A percentile compares a stretch with the other conserved stretches of the same genome.
Evolutionary conservation across 2,329 filamentous ascomycete species (phyloP).

Genomic region (Drechmeria coniospora): DNA sequence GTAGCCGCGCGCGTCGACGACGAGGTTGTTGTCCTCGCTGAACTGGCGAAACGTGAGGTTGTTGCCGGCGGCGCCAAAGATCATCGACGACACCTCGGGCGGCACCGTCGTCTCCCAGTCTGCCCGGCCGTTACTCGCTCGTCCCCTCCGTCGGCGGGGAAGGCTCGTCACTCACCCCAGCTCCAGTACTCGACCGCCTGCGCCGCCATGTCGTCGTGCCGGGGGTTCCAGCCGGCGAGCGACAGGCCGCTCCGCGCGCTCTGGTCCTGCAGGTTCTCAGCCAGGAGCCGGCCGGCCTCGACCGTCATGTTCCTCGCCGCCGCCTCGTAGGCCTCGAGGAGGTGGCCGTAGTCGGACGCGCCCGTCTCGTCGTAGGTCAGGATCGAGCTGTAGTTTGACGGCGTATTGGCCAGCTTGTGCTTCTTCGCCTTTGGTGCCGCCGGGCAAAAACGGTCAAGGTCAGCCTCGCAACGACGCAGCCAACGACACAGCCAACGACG

Average conservation of each 20-base stretch:
- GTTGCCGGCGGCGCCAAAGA: constrained; percentile 38
- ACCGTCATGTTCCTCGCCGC: constrained; percentile 29
- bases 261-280: constrained; percentile 44
- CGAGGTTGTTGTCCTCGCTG: constrained; percentile 45
- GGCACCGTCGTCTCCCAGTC: constrained; percentile 42
- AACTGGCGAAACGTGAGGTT: constrained; percentile 50
- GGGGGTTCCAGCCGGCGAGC: constrained; percentile 47
- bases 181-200: constrained; percentile 47
- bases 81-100: constrained; percentile 39
- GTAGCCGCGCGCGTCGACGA: constrained; percentile 46
- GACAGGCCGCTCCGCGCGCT: constrained; percentile 42
- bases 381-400: constrained; percentile 43
- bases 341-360: constrained; percentile 28
- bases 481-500: too few species aligned
- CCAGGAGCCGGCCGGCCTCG: constrained; percentile 41
- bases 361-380: constrained; percentile 46
- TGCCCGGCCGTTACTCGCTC: too few species aligned
- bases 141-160: too few species aligned
- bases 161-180: constrained; percentile 21
- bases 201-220: constrained; percentile 31
- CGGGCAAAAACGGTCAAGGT: too few species aligned
- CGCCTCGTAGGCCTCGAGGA: constrained; percentile 34
- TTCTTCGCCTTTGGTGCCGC: constrained; percentile 43
- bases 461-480: too few species aligned
- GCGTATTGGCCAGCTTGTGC: constrained; percentile 36